These are phyloP conservation scores for Blastocystis sp. DNA, from an alignment of 352 stramenopile species.

Conservation along the genomic window DNA sequence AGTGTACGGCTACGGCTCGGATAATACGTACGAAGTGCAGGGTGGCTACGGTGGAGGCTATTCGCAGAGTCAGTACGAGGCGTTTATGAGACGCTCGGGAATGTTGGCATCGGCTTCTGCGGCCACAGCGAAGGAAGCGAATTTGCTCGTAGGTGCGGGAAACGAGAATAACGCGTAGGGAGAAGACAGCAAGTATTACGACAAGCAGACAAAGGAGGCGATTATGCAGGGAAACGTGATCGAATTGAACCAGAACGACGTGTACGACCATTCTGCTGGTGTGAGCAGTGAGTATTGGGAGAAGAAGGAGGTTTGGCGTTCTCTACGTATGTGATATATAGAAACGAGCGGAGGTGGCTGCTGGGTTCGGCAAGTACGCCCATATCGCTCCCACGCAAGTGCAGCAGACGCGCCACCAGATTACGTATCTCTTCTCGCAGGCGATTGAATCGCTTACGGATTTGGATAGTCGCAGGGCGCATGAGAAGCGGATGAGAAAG, in stretches of 20 bases:
- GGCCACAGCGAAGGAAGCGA: not conserved
- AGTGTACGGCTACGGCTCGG: not conserved
- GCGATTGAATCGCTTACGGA: slow-evolving; percentile 52
- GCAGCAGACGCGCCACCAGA: slow-evolving; percentile 68
- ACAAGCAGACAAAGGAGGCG: slow-evolving; percentile 45
- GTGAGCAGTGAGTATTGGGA: slow-evolving; percentile 57
- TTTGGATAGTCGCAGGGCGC: slow-evolving; percentile 41
- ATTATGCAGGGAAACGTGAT: slow-evolving; percentile 26
- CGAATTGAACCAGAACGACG: slow-evolving; percentile 34
- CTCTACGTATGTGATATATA: not conserved
- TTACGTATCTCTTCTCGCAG: slow-evolving; percentile 31
- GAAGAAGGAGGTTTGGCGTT: not conserved
- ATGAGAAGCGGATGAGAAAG: slow-evolving; percentile 5
- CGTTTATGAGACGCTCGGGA: slow-evolving; percentile 39
- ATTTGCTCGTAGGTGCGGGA: slow-evolving; percentile 17
- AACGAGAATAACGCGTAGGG: not conserved
- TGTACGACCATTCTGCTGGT: slow-evolving; percentile 23
- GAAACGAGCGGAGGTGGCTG: slow-evolving; percentile 25
- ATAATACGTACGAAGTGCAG: slow-evolving; percentile 7
- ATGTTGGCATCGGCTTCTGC: slow-evolving; percentile 33
- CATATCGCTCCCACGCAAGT: slow-evolving; percentile 60
- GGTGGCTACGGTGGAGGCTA: slow-evolving; percentile 39
- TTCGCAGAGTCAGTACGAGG: slow-evolving; percentile 68
- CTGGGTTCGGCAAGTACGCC: slow-evolving; percentile 67
- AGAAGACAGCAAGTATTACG: slow-evolving; percentile 59